Evolutionary conservation across 2,329 filamentous ascomycete genomes (phyloP).

Genomic region (Verticillium tricorpus): DNA sequence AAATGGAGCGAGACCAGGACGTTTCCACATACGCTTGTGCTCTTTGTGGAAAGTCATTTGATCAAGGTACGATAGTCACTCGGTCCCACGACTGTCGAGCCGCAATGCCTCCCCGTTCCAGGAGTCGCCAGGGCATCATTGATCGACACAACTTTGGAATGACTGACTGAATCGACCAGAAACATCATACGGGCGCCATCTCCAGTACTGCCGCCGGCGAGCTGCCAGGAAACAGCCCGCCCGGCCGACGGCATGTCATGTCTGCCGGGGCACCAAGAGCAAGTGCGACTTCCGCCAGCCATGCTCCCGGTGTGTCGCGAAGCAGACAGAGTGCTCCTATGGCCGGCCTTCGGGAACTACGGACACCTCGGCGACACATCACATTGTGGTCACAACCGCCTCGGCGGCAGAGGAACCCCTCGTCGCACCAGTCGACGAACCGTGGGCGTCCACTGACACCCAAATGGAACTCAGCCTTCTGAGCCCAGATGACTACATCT

Average conservation of each 20-base stretch:
- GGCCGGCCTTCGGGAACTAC: neutral
- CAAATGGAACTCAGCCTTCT: neutral
- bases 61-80: neutral
- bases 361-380: neutral
- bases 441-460: neutral
- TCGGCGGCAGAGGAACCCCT: neutral
- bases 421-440: neutral
- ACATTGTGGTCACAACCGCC: neutral
- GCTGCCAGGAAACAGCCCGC: neutral
- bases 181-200: slow-evolving; percentile 1
- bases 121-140: no score
- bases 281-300: slow-evolving; percentile 2
- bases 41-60: neutral
- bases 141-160: no score
- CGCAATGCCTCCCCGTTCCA: no score
- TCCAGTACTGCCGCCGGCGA: slow-evolving; percentile 5
- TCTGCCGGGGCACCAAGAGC: neutral
- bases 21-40: neutral
- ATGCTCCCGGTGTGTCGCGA: neutral
- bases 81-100: neutral
- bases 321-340: neutral
- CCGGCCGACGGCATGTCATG: slow-evolving; percentile 1
- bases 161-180: slow-evolving; percentile 6
- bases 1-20: neutral
- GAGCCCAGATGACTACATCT: neutral